A percentile compares a stretch with the other conserved stretches of the same genome.
Evolutionary conservation across 2,329 filamentous ascomycete genomes (phyloP).

Genomic region (Sphaerostilbella broomeana): DNA sequence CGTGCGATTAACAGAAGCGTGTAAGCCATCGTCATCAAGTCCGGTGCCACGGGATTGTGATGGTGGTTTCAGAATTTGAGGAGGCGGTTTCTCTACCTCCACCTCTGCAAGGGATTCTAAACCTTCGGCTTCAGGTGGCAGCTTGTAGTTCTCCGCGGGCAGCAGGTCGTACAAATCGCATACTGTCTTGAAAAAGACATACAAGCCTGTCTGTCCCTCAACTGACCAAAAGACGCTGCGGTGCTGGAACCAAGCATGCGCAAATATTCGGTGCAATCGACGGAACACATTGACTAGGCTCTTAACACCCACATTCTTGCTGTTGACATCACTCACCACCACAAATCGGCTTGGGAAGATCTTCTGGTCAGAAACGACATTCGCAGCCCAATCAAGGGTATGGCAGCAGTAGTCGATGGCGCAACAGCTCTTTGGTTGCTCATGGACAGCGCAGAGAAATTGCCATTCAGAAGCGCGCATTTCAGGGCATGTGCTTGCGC

Average conservation of each 20-base stretch:
- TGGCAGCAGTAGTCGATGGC: slow-evolving; percentile 99
- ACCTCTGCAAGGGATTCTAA: slow-evolving; percentile 48
- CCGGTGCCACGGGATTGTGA: slow-evolving; percentile 23
- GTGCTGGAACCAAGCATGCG: slow-evolving; percentile 98
- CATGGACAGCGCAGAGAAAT: slow-evolving; percentile 95
- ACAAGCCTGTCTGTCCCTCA: slow-evolving; percentile 83
- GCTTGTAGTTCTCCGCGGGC: slow-evolving; percentile 90
- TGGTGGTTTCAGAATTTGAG: slow-evolving; percentile 32
- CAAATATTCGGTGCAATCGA: slow-evolving; percentile 91
- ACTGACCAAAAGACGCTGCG: slow-evolving; percentile 91
- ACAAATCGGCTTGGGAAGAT: slow-evolving; percentile 84
- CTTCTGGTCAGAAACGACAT: slow-evolving; percentile 88
- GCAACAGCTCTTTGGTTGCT: slow-evolving; percentile 92
- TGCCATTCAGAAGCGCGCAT: slow-evolving; percentile 99
- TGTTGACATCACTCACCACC: slow-evolving; percentile 48
- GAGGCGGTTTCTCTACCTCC: slow-evolving; percentile 34
- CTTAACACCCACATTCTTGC: slow-evolving; percentile 60
- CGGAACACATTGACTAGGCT: slow-evolving; percentile 94
- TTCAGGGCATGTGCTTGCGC: slow-evolving; percentile 82
- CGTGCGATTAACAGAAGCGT: slow-evolving; percentile 47
- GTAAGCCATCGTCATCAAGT: slow-evolving; percentile 43
- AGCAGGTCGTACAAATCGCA: slow-evolving; percentile 88
- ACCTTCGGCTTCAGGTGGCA: slow-evolving; percentile 88
- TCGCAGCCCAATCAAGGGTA: slow-evolving; percentile 95
- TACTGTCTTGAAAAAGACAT: slow-evolving; percentile 94